Conservation (phyloP, 2,329 filamentous ascomycete genomes). For the Ophiocordyceps camponoti-leonardi region DNA sequence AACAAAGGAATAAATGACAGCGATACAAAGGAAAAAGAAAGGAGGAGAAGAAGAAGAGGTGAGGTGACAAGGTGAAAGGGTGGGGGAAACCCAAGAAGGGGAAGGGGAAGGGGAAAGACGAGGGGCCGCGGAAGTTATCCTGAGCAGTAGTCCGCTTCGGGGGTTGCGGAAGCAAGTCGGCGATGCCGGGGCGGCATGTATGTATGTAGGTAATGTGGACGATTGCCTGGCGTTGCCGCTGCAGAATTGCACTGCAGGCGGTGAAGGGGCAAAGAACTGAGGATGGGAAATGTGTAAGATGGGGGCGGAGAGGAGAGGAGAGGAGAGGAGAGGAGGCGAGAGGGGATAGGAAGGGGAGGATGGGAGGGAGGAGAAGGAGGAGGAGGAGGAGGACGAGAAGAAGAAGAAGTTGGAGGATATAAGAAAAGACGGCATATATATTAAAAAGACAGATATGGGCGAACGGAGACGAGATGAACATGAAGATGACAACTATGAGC, state of each 20-base stretch:
- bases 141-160: not conserved
- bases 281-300: too few relatives aligned
- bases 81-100: too few relatives aligned
- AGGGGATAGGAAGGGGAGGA: not conserved
- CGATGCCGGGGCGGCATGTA: not conserved
- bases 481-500: too few relatives aligned
- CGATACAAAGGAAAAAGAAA: too few relatives aligned
- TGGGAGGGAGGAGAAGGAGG: not conserved
- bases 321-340: not conserved
- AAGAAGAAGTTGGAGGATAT: not conserved
- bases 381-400: not conserved
- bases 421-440: not conserved
- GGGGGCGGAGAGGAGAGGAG: not conserved
- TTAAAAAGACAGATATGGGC: too few relatives aligned
- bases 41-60: too few relatives aligned
- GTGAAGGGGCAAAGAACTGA: not conserved
- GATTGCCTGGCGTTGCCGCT: not conserved
- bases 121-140: not conserved
- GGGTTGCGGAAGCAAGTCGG: not conserved
- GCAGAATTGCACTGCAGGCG: not conserved
- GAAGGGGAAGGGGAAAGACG: not conserved
- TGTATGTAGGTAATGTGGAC: too few relatives aligned
- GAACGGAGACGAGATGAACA: not conserved
- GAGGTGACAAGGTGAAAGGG: not conserved
- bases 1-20: not conserved